phyloP scores from a whole-genome alignment of 2,329 filamentous ascomycete genomes.

The Aspergillus puulaauensis region DNA sequence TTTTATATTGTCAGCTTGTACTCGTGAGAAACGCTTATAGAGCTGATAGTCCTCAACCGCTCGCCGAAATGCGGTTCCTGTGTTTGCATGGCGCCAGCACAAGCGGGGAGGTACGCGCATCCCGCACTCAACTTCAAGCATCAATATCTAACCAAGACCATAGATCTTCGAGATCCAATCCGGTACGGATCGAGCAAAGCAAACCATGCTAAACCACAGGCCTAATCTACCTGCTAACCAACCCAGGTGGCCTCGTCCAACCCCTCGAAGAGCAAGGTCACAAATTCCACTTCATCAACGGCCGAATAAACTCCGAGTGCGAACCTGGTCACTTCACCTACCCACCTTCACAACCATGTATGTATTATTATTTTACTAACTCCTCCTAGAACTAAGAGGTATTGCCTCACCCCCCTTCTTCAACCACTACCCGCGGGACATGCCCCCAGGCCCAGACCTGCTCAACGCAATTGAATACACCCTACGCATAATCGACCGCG shows the following conservation, averaged over 20 bases:
- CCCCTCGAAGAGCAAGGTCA: constrained; percentile 28
- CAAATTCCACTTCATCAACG: constrained; percentile 30
- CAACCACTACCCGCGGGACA: constrained; percentile 28
- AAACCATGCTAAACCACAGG: background rate
- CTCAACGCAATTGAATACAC: constrained; percentile 26
- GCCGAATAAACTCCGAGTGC: constrained; percentile 22
- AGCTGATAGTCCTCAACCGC: background rate
- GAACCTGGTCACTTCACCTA: constrained; percentile 26
- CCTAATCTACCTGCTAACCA: background rate
- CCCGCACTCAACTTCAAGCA: background rate
- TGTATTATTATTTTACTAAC: background rate
- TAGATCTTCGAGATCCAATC: constrained; percentile 38
- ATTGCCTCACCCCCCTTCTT: constrained; percentile 33
- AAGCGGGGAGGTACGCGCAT: constrained; percentile 28
- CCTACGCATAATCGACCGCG: constrained; percentile 16
- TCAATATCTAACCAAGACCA: background rate
- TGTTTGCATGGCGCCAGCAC: constrained; percentile 34
- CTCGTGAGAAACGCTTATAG: background rate
- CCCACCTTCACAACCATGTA: background rate
- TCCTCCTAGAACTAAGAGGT: constrained; percentile 27
- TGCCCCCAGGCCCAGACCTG: constrained; percentile 23
- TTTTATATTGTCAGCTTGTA: background rate
- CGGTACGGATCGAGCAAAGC: constrained; percentile 14
- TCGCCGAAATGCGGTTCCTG: constrained; percentile 29
- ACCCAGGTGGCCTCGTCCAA: constrained; percentile 30